Conservation (phyloP, 2,329 filamentous ascomycete genomes). For the Aspergillus fischeri region DNA sequence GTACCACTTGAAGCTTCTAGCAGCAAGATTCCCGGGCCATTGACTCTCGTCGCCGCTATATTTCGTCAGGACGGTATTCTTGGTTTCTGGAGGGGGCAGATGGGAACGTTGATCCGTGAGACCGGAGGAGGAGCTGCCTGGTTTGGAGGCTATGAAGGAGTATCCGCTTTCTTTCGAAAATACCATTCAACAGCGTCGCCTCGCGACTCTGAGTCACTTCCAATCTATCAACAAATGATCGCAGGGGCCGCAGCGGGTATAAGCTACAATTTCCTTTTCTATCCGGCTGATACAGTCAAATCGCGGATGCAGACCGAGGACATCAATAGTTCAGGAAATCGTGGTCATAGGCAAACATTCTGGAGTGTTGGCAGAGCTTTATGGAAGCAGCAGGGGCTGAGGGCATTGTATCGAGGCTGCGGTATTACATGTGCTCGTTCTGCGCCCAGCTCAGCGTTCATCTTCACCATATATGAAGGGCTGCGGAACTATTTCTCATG, state of each 20-base stretch:
- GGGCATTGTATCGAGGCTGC: slow-evolving; percentile 86
- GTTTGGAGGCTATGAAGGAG: slow-evolving; percentile 88
- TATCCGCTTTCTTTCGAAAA: slow-evolving; percentile 65
- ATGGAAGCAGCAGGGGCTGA: slow-evolving; percentile 78
- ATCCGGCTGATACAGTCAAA: slow-evolving; percentile 96
- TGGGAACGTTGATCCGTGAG: slow-evolving; percentile 90
- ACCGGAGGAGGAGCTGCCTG: slow-evolving; percentile 90
- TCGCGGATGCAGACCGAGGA: slow-evolving; percentile 92
- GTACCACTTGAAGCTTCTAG: slow-evolving; percentile 52
- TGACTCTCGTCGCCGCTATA: slow-evolving; percentile 70
- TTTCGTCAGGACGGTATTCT: slow-evolving; percentile 75
- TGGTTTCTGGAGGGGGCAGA: slow-evolving; percentile 93
- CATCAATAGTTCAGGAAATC: slow-evolving; percentile 41
- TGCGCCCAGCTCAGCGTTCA: slow-evolving; percentile 94
- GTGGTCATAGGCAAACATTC: slow-evolving; percentile 62
- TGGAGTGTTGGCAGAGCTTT: slow-evolving; percentile 65
- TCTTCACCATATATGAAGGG: slow-evolving; percentile 92
- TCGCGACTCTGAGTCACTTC: slow-evolving; percentile 52
- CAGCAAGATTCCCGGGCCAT: slow-evolving; percentile 54
- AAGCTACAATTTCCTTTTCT: slow-evolving; percentile 95
- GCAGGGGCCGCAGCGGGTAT: slow-evolving; percentile 86
- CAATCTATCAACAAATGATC: slow-evolving; percentile 80
- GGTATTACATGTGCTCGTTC: slow-evolving; percentile 86
- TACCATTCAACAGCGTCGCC: slow-evolving; percentile 34
- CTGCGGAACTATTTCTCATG: slow-evolving; percentile 64